Percentiles rank a stretch among this genome's conserved stretches.
Evolutionary conservation across 2,329 filamentous ascomycete genomes (phyloP).

Genomic region (Exophiala lecanii-corni): DNA sequence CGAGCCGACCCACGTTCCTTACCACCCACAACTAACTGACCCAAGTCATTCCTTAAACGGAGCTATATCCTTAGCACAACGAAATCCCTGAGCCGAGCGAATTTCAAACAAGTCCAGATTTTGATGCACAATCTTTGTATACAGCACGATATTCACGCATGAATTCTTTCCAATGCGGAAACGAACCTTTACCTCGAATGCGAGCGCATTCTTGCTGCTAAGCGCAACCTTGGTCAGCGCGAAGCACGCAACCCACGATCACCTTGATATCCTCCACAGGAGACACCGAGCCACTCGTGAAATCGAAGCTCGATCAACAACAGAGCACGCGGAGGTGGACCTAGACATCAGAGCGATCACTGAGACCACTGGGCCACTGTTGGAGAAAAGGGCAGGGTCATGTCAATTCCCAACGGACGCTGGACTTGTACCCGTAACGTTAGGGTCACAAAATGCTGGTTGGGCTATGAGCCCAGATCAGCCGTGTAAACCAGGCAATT

Average conservation of each 20-base stretch:
- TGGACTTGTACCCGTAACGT: slow-evolving; percentile 65
- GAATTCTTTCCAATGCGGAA: slow-evolving; percentile 20
- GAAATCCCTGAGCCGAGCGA: no score
- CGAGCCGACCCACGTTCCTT: slow-evolving; percentile 25
- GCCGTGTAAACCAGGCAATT: slow-evolving; percentile 60
- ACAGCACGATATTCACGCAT: slow-evolving; percentile 5
- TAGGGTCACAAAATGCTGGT: slow-evolving; percentile 60
- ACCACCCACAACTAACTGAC: slow-evolving; percentile 19
- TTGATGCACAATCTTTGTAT: not conserved
- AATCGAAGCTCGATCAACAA: slow-evolving; percentile 21
- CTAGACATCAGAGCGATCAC: slow-evolving; percentile 22
- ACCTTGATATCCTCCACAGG: slow-evolving; percentile 33
- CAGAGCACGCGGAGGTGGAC: slow-evolving; percentile 25
- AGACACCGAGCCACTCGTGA: slow-evolving; percentile 33
- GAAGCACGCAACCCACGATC: slow-evolving; percentile 27
- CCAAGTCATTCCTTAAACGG: slow-evolving; percentile 24
- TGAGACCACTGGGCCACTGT: slow-evolving; percentile 8
- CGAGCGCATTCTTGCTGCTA: slow-evolving; percentile 35
- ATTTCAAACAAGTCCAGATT: no score
- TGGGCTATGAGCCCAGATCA: slow-evolving; percentile 78
- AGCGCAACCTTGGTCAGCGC: slow-evolving; percentile 30
- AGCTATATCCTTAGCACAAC: no score
- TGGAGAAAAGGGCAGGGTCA: slow-evolving; percentile 52
- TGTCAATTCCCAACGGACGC: slow-evolving; percentile 65
- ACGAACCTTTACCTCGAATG: slow-evolving; percentile 29